A percentile compares a stretch with the other conserved stretches of the same genome.
phyloP scores from a whole-genome alignment of 768 basidiomycete species.

The Trametes maxima region DNA sequence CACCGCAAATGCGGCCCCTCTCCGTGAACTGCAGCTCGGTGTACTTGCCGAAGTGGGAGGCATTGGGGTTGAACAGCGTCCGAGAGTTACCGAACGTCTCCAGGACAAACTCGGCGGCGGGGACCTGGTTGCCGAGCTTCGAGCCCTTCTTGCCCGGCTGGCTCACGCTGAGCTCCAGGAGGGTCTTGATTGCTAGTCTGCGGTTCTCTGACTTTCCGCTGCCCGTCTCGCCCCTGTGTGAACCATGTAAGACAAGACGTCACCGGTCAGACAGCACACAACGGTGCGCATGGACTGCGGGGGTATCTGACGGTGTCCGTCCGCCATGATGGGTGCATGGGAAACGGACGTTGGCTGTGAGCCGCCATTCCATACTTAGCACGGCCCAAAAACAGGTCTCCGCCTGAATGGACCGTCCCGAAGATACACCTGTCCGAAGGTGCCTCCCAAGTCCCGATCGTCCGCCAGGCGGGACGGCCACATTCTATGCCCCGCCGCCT shows the following conservation, averaged over 20 bases:
- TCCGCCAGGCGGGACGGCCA: background rate
- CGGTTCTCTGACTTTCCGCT: slow-evolving; percentile 94
- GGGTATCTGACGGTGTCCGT: background rate
- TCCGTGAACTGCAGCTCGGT: slow-evolving; percentile 97
- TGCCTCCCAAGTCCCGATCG: background rate
- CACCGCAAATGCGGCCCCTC: slow-evolving; percentile 81
- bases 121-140: slow-evolving; percentile 84
- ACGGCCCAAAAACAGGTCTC: too few species aligned
- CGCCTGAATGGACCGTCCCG: too few species aligned
- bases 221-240: slow-evolving; percentile 81
- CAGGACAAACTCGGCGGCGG: slow-evolving; percentile 93
- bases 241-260: background rate
- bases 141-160: slow-evolving; percentile 92
- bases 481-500: background rate
- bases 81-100: slow-evolving; percentile 94
- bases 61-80: slow-evolving; percentile 90
- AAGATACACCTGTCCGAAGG: too few species aligned
- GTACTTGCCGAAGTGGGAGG: slow-evolving; percentile 97
- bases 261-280: background rate
- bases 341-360: too few species aligned
- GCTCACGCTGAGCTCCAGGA: slow-evolving; percentile 89
- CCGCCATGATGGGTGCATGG: too few species aligned
- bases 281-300: background rate
- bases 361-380: too few species aligned
- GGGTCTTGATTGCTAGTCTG: slow-evolving; percentile 85